Evolutionary conservation across 352 stramenopile species (phyloP).

Genomic region (Globisporangium megalacanthum): DNA sequence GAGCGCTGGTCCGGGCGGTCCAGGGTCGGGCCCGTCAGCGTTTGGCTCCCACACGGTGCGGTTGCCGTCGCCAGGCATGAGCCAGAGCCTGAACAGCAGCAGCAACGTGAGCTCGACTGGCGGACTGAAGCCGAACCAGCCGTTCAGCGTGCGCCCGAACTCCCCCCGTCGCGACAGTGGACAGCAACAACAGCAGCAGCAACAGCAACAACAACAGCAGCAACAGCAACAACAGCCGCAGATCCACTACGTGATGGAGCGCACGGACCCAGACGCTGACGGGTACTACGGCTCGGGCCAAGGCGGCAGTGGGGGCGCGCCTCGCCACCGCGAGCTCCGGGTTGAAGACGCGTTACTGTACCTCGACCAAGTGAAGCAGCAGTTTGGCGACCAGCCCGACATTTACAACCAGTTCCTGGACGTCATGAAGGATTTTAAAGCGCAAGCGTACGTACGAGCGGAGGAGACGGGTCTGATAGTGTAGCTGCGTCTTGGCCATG

Average conservation of each 20-base stretch:
- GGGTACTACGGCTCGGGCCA: conserved; percentile 28
- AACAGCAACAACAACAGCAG: conserved; percentile 34
- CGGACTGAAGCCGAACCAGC: conserved; percentile 26
- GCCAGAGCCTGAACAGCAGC: conserved; percentile 30
- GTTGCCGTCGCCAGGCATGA: conserved; percentile 44
- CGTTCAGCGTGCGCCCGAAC: conserved; percentile 27
- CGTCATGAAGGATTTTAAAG: conserved; percentile 99
- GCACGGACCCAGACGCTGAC: conserved; percentile 26
- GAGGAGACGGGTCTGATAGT: not conserved
- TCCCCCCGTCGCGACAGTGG: conserved; percentile 33
- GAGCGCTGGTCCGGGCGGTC: not conserved
- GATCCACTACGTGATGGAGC: conserved; percentile 52
- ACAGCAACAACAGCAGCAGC: conserved; percentile 28
- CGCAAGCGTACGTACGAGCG: conserved; percentile 65
- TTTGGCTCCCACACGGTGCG: conserved; percentile 48
- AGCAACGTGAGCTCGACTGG: conserved; percentile 7
- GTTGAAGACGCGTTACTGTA: conserved; percentile 99
- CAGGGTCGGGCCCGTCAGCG: conserved; percentile 19
- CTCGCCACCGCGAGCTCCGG: conserved; percentile 69
- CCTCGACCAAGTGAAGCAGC: conserved; percentile 99
- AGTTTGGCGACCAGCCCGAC: conserved; percentile 98
- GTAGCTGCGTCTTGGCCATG: not conserved
- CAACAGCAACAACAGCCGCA: conserved; percentile 17
- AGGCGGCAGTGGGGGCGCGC: conserved; percentile 13
- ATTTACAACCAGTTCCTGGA: conserved; percentile 99